Evolutionary conservation across 2,329 filamentous ascomycete species (phyloP).

Genomic region (Fusarium sp.): DNA sequence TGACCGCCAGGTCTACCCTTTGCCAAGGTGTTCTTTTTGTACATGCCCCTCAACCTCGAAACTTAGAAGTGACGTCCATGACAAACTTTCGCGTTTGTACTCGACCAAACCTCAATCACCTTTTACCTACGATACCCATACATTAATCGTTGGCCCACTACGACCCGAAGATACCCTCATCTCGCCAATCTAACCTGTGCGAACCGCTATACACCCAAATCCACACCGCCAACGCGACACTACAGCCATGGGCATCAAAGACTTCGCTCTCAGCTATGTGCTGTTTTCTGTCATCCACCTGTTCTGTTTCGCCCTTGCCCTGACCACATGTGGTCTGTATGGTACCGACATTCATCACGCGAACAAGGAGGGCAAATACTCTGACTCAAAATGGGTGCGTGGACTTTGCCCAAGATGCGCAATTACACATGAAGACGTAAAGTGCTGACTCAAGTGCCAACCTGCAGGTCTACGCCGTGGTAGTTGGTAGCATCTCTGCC

Average conservation of each 20-base stretch:
- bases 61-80: conserved; percentile 19
- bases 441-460: conserved; percentile 25
- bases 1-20: conserved; percentile 14
- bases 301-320: conserved; percentile 80
- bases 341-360: conserved; percentile 75
- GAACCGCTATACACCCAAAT: not conserved
- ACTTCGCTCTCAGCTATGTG: conserved; percentile 64
- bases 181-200: conserved; percentile 7
- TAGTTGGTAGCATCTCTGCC: conserved; percentile 76
- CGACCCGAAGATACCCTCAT: conserved; percentile 14
- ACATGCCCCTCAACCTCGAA: conserved; percentile 1
- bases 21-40: conserved; percentile 4
- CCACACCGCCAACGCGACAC: conserved; percentile 9
- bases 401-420: not conserved
- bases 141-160: conserved; percentile 13
- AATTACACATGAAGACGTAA: conserved; percentile 1
- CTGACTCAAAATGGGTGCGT: conserved; percentile 79
- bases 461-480: conserved; percentile 76
- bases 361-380: conserved; percentile 63
- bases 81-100: conserved; percentile 2
- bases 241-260: conserved; percentile 61
- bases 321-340: conserved; percentile 86
- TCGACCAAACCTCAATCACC: conserved; percentile 5
- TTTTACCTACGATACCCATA: not conserved
- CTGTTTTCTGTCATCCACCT: conserved; percentile 77